A percentile compares a stretch with the other conserved stretches of the same genome.
phyloP scores from a whole-genome alignment of 2,329 filamentous ascomycete species.

The Colletotrichum noveboracense region DNA sequence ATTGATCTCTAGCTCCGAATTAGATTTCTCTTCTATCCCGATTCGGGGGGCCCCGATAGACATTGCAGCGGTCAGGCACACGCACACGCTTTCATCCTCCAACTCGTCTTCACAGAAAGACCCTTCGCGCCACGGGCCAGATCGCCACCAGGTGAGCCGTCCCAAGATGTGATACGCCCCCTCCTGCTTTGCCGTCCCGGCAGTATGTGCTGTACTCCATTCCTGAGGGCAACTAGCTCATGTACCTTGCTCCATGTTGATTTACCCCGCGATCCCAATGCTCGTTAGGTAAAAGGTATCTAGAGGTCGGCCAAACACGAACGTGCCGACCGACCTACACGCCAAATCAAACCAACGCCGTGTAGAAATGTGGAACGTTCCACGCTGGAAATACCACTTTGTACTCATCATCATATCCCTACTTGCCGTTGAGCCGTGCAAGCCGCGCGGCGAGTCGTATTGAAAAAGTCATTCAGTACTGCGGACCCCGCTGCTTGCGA shows the following conservation, averaged over 20 bases:
- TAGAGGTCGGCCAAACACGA: neutral
- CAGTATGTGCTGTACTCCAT: conserved; percentile 18
- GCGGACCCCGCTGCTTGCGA: conserved; percentile 10
- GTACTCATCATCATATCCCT: neutral
- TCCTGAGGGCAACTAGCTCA: neutral
- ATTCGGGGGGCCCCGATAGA: neutral
- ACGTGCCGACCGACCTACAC: neutral
- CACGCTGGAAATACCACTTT: neutral
- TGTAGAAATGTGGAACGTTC: neutral
- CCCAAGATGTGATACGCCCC: neutral
- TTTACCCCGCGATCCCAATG: conserved; percentile 1
- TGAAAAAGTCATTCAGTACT: neutral
- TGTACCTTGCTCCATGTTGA: neutral
- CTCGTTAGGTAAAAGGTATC: neutral
- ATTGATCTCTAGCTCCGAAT: neutral
- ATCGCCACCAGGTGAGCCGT: neutral
- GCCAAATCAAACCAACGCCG: conserved; percentile 5
- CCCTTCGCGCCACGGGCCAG: neutral
- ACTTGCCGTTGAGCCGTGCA: neutral
- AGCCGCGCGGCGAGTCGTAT: neutral
- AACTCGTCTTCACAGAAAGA: neutral
- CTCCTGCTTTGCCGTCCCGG: neutral
- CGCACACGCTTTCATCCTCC: neutral
- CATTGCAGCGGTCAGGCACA: neutral
- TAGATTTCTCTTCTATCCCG: neutral